Conservation (phyloP, 1,284 basidiomycete species). For the Phenoliferia sp. region DNA sequence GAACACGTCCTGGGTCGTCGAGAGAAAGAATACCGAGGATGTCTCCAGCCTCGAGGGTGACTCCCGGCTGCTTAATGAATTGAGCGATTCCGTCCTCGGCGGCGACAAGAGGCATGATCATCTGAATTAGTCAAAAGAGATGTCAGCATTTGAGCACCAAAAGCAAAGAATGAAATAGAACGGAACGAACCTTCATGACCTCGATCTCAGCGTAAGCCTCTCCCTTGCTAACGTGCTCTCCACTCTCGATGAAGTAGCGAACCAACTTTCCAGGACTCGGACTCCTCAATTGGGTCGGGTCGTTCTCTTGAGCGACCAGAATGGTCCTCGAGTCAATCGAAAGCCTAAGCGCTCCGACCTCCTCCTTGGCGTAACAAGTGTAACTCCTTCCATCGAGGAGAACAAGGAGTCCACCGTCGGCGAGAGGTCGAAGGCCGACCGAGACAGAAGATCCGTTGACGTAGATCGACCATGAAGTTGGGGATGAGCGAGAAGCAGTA, state of each 20-base stretch:
- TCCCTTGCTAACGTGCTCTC: slow-evolving; percentile 92
- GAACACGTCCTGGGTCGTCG: slow-evolving; percentile 94
- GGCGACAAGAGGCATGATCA: slow-evolving; percentile 98
- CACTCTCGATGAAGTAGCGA: slow-evolving; percentile 90
- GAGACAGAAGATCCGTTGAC: slow-evolving; percentile 89
- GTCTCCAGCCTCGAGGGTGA: slow-evolving; percentile 94
- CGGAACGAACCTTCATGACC: slow-evolving; percentile 72
- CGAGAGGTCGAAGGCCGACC: slow-evolving; percentile 83
- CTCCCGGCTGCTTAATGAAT: slow-evolving; percentile 96
- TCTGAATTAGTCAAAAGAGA: slow-evolving; percentile 43
- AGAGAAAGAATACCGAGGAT: slow-evolving; percentile 95
- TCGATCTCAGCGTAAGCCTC: slow-evolving; percentile 98
- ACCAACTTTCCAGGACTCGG: slow-evolving; percentile 97
- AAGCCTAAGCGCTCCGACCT: slow-evolving; percentile 83
- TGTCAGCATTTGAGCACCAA: background rate
- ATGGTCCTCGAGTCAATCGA: slow-evolving; percentile 97
- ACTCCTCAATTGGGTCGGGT: slow-evolving; percentile 93
- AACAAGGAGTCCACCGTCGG: slow-evolving; percentile 91
- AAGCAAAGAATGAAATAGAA: background rate
- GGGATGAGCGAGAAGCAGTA: slow-evolving; percentile 86
- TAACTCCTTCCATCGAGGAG: slow-evolving; percentile 90
- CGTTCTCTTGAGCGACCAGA: slow-evolving; percentile 98
- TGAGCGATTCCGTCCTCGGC: slow-evolving; percentile 92
- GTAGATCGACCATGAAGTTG: slow-evolving; percentile 86
- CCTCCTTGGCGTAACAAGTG: slow-evolving; percentile 97